Base-by-base conservation (phyloP, 2,329 filamentous ascomycete species). In the Emmonsia crescens region DNA sequence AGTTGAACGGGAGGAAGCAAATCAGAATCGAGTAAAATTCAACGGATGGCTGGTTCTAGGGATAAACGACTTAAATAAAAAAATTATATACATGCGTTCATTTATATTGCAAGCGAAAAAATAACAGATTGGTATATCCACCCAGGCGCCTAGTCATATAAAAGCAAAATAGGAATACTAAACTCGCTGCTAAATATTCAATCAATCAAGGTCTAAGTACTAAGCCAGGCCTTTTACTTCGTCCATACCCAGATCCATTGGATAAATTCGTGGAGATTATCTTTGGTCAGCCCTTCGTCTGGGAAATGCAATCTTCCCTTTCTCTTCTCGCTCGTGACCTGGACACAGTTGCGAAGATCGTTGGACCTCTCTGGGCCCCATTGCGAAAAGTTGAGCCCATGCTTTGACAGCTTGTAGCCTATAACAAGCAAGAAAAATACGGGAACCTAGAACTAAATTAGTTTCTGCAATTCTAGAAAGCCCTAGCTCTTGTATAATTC, bases 211-310 rank as follows among this genome's bases (percentile, higher is more conserved):
- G 2, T 8, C 27, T 6, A 31, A 5, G 40, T 24, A 14, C 24
- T 3, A n/a, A 40, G 29, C 42, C 16, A 12, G 2, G 6, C 14
- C 6, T 5, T 21, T 36, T 69, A 76, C 58, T 74, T 76, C 63
- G 71, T 67, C 74, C 74, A 76, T 31, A 72, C 72, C 74, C 72
- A 75, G 46, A 76, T 44, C 74, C 74, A 76, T 12, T 65, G 58
- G 5, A 71, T 38, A 56, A 76, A 71, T 1, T 66, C 67, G 16
- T 51, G 38, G 40, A 64, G 44, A 61, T 76, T 76, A 10, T 71
- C 68, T 59, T 65, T 70, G 19, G 72, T 74, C 31, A 52, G 27
- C 1, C 70, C 71, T 40, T 70, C 66, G 24, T 75, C 74, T 8
- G 71, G 70, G 48, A 76, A 71, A 61, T 75, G 71, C 42, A 76